A percentile compares a stretch with the other conserved stretches of the same genome.
Evolutionary conservation across 257 asterid genomes (phyloP).

Genomic region (Solanum paucissectum): DNA sequence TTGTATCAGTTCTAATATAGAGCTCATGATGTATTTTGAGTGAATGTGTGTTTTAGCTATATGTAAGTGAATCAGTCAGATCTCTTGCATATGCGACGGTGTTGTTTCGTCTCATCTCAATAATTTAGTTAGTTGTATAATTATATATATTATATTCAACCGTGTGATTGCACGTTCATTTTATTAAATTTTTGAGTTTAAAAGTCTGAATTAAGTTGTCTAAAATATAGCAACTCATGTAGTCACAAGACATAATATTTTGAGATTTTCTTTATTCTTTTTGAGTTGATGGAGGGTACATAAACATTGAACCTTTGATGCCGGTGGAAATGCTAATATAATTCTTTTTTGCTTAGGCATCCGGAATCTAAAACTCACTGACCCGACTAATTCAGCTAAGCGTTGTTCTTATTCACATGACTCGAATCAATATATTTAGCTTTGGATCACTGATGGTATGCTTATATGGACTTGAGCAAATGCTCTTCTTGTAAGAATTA

Average conservation of each 20-base stretch:
- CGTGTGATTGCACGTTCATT: conserved; percentile 1
- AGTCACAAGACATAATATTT: not conserved
- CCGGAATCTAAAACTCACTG: not conserved
- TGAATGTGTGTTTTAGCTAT: not conserved
- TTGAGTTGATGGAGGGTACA: not conserved
- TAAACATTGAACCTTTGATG: not conserved
- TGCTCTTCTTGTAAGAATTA: not conserved
- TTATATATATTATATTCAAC: not conserved
- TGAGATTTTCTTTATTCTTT: not conserved
- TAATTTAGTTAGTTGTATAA: not conserved
- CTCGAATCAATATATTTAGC: not conserved
- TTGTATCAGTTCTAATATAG: not conserved
- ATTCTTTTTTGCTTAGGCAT: not conserved
- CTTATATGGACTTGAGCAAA: not conserved
- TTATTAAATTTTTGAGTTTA: not conserved
- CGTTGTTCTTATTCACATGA: not conserved
- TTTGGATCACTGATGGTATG: not conserved
- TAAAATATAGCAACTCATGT: not conserved
- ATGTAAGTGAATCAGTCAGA: not conserved
- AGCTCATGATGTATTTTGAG: not conserved
- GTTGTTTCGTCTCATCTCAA: not conserved
- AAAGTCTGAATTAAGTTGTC: not conserved
- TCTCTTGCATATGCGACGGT: not conserved
- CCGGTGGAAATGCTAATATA: not conserved
- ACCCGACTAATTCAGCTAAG: not conserved